A percentile compares a stretch with the other conserved stretches of the same genome.
phyloP scores from a whole-genome alignment of 345 rosid species.

The Brassica carinata region DNA sequence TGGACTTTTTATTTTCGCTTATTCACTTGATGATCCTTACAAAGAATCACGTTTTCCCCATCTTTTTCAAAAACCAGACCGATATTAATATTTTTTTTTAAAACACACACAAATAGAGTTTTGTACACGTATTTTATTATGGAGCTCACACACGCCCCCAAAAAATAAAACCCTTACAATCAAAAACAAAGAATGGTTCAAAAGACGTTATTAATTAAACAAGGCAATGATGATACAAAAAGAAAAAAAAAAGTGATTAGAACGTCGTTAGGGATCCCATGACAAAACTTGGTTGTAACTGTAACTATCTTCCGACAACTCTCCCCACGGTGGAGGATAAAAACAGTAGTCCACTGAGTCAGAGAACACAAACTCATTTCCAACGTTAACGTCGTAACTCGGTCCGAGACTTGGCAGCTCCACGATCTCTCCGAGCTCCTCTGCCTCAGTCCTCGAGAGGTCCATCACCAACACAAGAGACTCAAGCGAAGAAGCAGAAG shows the following conservation, averaged over 20 bases:
- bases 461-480: constrained; percentile 57
- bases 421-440: constrained; percentile 74
- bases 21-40: constrained; percentile 22
- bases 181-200: constrained; percentile 3
- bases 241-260: background rate
- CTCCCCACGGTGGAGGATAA: constrained; percentile 51
- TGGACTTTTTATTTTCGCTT: constrained; percentile 28
- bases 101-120: constrained; percentile 16
- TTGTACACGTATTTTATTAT: constrained; percentile 38
- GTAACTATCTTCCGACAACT: constrained; percentile 41
- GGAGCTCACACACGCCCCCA: constrained; percentile 34
- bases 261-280: constrained; percentile 28
- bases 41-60: constrained; percentile 7
- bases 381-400: constrained; percentile 38
- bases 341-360: constrained; percentile 52
- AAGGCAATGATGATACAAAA: constrained; percentile 8
- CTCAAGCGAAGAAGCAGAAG: constrained; percentile 40
- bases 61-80: constrained; percentile 33
- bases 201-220: constrained; percentile 15
- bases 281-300: constrained; percentile 13
- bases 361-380: constrained; percentile 49
- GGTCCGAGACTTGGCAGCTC: constrained; percentile 73
- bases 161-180: constrained; percentile 13
- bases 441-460: constrained; percentile 48
- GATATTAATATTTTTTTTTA: constrained; percentile 5